Conservation (phyloP, 805 yeast species). For the Zygosaccharomyces rouxii region DNA sequence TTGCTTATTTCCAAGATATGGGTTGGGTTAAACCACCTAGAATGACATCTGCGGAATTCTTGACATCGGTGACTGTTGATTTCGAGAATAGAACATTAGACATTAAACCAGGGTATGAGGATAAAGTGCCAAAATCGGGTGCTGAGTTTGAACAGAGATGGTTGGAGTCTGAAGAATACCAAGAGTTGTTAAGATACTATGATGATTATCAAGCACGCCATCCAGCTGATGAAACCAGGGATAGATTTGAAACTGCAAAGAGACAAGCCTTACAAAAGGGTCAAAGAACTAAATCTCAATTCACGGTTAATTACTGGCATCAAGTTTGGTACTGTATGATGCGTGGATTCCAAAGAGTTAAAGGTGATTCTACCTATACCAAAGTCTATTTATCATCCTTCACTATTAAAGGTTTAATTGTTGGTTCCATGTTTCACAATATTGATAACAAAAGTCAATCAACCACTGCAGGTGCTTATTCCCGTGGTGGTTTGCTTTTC, state of each 20-base stretch:
- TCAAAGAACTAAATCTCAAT: constrained; percentile 39
- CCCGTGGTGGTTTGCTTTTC: constrained; percentile 61
- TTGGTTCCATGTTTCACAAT: constrained; percentile 57
- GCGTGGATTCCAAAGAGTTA: constrained; percentile 51
- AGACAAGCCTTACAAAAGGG: constrained; percentile 42
- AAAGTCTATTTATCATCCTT: constrained; percentile 49
- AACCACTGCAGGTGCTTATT: constrained; percentile 52
- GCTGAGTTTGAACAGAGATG: constrained; percentile 57
- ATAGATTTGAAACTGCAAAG: constrained; percentile 40
- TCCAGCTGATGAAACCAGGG: constrained; percentile 38
- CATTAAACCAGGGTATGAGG: constrained; percentile 45
- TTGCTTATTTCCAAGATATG: constrained; percentile 51
- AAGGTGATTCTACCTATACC: constrained; percentile 55
- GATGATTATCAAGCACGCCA: constrained; percentile 41
- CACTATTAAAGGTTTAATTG: constrained; percentile 51
- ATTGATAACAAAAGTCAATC: constrained; percentile 37
- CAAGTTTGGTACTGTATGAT: constrained; percentile 49
- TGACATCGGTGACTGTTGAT: constrained; percentile 59
- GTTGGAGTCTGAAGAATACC: constrained; percentile 53
- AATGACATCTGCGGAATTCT: constrained; percentile 64
- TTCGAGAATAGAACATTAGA: constrained; percentile 52
- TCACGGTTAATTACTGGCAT: constrained; percentile 43
- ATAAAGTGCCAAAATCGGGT: constrained; percentile 50
- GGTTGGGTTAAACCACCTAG: constrained; percentile 59
- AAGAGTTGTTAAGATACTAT: constrained; percentile 36